Percentiles rank a stretch among this genome's conserved stretches.
These are phyloP conservation scores for Phylloporus sp. DNA, from an alignment of 768 basidiomycete species.

Conservation along the genomic window DNA sequence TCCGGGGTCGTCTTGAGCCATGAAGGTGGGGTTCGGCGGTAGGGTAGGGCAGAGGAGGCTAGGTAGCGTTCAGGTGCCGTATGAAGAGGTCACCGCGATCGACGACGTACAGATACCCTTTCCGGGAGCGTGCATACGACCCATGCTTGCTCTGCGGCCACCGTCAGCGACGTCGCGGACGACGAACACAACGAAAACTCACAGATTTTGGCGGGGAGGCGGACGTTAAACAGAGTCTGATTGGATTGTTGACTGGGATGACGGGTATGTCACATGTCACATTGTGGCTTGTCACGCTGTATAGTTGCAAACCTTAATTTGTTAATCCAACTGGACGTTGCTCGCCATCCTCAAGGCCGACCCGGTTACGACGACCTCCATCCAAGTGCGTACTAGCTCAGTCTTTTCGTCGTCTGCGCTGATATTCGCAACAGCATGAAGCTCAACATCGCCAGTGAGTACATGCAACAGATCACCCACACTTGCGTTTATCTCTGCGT, in stretches of 20 bases:
- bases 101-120: slow-evolving; percentile 95
- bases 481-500: slow-evolving; percentile 13
- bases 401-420: neutral
- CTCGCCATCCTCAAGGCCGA: slow-evolving; percentile 21
- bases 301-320: slow-evolving; percentile 61
- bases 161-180: slow-evolving; percentile 11
- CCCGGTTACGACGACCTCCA: slow-evolving; percentile 36
- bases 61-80: slow-evolving; percentile 9
- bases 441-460: slow-evolving; percentile 93
- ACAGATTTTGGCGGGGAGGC: slow-evolving; percentile 32
- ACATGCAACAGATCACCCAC: slow-evolving; percentile 1
- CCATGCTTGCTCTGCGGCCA: slow-evolving; percentile 55
- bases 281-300: slow-evolving; percentile 43
- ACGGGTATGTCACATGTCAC: slow-evolving; percentile 27
- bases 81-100: neutral
- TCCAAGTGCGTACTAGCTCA: slow-evolving; percentile 18
- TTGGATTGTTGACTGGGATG: slow-evolving; percentile 24
- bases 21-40: slow-evolving; percentile 88
- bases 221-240: slow-evolving; percentile 10
- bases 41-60: slow-evolving; percentile 91
- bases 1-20: slow-evolving; percentile 98
- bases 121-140: slow-evolving; percentile 99
- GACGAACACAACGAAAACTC: slow-evolving; percentile 21
- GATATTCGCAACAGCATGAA: slow-evolving; percentile 64
- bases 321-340: slow-evolving; percentile 11